These are phyloP conservation scores for Cladosporium cucumerinum DNA, from an alignment of 2,329 filamentous ascomycete species.

Conservation along the genomic window DNA sequence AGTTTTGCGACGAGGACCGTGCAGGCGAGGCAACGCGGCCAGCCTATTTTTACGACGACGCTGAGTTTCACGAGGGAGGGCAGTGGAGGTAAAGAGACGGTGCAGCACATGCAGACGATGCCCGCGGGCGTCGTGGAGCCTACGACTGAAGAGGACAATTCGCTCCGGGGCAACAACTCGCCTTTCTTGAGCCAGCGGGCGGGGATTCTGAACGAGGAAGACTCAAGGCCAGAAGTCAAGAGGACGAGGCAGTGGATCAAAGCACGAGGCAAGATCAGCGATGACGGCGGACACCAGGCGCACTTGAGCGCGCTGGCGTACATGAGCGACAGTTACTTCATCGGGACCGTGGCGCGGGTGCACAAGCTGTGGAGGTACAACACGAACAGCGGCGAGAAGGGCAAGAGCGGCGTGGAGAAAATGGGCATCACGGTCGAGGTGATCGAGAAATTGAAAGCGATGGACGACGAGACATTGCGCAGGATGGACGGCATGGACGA, in stretches of 20 bases:
- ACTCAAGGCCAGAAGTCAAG: slow-evolving; percentile 59
- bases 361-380: slow-evolving; percentile 77
- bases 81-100: slow-evolving; percentile 53
- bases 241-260: slow-evolving; percentile 68
- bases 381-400: slow-evolving; percentile 19
- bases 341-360: slow-evolving; percentile 78
- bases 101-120: slow-evolving; percentile 64
- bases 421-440: slow-evolving; percentile 39
- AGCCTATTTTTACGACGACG: slow-evolving; percentile 92
- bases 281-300: slow-evolving; percentile 69
- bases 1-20: slow-evolving; percentile 91
- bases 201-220: slow-evolving; percentile 54
- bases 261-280: slow-evolving; percentile 69
- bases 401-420: slow-evolving; percentile 20
- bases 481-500: slow-evolving; percentile 44
- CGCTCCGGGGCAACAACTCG: slow-evolving; percentile 36
- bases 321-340: slow-evolving; percentile 89
- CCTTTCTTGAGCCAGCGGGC: slow-evolving; percentile 60
- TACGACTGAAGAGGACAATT: slow-evolving; percentile 37
- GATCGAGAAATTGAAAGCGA: slow-evolving; percentile 43
- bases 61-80: slow-evolving; percentile 77
- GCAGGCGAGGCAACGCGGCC: slow-evolving; percentile 85
- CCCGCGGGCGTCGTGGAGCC: slow-evolving; percentile 38
- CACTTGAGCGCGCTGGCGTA: slow-evolving; percentile 89
- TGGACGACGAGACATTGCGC: slow-evolving; percentile 44